Evolutionary conservation across 1,284 basidiomycete species (phyloP), one percentile per base, ranked within the genome.

Genomic region (Quambalaria eucalypti): DNA sequence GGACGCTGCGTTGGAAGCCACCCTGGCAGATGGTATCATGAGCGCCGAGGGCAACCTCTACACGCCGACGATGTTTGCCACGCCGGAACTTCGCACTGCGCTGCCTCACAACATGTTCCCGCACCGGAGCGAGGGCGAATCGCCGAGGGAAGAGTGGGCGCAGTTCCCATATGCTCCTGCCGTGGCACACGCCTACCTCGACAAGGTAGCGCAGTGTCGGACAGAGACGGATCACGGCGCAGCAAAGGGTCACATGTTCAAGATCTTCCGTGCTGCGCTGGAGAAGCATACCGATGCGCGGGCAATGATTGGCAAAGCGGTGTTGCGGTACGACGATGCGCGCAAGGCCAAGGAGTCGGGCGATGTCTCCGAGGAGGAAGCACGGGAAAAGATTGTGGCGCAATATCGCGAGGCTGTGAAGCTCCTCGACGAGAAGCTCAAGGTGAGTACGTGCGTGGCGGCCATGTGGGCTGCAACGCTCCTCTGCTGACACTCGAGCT

Each of bases 21-120:
- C 93, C 0, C 87, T 89, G 2, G 87, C 84, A 2, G 89, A 96
- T 68, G 93, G 85, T 0, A 84, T 97, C 61, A 96, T 97, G 92
- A 86, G 84, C 51, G 93, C 93, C 0, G 93, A 98, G 77, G 93
- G 89, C 0, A 88, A 95, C 65, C 79, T 98, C 1, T 95, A 95
- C 76, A 97, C 97, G 72, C 88, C 90, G 0, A 85, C 90, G 0
- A 74, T 97, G 10, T 96, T 97, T 65, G 42, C 42, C 16, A 12
- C 29, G 2, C n/a, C 19, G 1, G 26, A 29, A 4, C 33, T 28
- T 2, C 29, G 44, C n/a, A 48, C 50, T 23, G 19, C 48, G 14
- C 54, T 65, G 4, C 48, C 64, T 7, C 52, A 61, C 12, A 9
- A 12, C 0, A 55, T 61, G 54, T 66, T 64, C 48, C 42, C 42